Percentiles rank a stretch among this genome's conserved stretches.
Evolutionary conservation across 208 protist species (phyloP).

Genomic region (Wallacemonas sp.): DNA sequence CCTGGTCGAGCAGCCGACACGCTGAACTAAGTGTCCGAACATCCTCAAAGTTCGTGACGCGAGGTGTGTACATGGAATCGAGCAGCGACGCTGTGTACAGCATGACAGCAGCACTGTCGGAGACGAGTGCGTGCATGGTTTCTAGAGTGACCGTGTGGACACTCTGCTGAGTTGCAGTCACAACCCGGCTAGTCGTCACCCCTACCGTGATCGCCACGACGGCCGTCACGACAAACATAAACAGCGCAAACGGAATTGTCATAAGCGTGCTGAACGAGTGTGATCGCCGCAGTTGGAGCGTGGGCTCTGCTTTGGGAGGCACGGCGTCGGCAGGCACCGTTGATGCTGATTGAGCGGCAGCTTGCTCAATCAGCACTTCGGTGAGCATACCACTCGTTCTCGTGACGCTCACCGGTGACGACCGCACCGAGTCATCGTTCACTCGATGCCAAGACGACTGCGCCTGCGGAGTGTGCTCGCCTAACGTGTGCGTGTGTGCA

Average conservation of each 20-base stretch:
- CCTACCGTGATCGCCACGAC: neutral
- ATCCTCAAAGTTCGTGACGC: constrained; percentile 1
- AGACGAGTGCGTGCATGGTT: neutral
- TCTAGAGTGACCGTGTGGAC: neutral
- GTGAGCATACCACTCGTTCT: no score
- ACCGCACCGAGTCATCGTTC: no score
- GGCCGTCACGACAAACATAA: neutral
- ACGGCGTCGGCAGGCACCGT: no score
- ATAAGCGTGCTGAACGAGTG: neutral
- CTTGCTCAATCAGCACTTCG: no score
- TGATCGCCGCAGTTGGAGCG: neutral
- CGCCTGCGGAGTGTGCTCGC: no score
- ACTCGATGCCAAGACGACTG: no score
- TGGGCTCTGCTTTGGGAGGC: no score
- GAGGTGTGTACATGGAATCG: neutral
- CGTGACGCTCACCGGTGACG: no score
- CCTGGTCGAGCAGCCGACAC: neutral
- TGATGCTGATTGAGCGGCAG: no score
- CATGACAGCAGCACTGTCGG: neutral
- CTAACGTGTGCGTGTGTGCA: no score
- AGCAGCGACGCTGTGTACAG: constrained; percentile 1
- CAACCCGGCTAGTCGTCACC: neutral
- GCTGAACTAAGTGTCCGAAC: neutral
- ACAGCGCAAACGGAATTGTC: neutral
- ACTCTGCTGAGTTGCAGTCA: neutral